phyloP scores from a whole-genome alignment of 164 flowering plant genomes.

The Annona cherimola region DNA sequence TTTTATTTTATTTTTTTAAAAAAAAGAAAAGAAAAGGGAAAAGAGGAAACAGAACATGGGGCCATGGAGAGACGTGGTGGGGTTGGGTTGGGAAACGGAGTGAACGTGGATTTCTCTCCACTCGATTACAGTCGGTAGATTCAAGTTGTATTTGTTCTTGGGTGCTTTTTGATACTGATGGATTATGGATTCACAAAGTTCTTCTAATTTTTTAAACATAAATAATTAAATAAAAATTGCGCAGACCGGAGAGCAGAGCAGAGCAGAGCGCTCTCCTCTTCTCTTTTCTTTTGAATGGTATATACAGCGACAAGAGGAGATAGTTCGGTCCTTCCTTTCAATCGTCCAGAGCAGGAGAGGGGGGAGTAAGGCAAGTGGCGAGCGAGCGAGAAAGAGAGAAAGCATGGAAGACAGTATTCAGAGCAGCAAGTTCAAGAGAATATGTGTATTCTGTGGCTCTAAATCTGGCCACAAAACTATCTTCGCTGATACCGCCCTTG shows the following conservation, averaged over 20 bases:
- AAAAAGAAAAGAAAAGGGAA: background rate
- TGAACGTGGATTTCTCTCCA: slow-evolving; percentile 7
- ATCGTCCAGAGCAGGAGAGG: background rate
- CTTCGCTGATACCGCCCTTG: slow-evolving; percentile 69
- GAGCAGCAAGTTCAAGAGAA: slow-evolving; percentile 40
- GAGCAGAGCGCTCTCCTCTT: background rate
- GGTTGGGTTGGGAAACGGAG: background rate
- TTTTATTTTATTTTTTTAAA: background rate
- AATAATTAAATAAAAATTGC: no score
- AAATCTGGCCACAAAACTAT: slow-evolving; percentile 53
- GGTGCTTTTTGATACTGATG: background rate
- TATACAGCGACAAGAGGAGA: background rate
- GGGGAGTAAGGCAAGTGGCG: background rate
- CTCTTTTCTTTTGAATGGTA: background rate
- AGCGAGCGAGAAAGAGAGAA: background rate
- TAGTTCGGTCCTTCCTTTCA: no score
- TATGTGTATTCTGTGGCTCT: slow-evolving; percentile 80
- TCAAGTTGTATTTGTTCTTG: slow-evolving; percentile 1
- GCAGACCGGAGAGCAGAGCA: no score
- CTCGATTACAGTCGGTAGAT: background rate
- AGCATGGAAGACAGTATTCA: slow-evolving; percentile 3
- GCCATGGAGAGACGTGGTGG: background rate
- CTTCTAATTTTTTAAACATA: background rate
- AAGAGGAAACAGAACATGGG: no score
- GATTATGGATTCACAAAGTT: background rate